A percentile compares a stretch with the other conserved stretches of the same genome.
These are phyloP conservation scores for Marasmius sp. DNA, from an alignment of 1,284 basidiomycete species.

Conservation along the genomic window DNA sequence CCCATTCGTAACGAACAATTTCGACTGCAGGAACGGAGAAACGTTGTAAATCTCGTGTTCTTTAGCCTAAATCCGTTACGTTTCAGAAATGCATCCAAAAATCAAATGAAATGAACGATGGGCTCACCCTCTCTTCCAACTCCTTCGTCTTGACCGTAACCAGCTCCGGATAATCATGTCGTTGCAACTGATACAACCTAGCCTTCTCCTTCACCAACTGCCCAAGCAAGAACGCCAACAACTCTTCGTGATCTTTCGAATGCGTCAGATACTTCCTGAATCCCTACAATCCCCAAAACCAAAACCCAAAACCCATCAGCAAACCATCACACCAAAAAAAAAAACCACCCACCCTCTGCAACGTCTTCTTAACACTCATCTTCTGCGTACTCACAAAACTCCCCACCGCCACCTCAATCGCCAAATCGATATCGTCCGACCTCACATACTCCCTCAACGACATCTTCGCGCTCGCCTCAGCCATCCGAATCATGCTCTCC, in stretches of 20 bases:
- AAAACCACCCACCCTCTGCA: constrained; percentile 76
- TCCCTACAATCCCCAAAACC: constrained; percentile 47
- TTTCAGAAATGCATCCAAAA: background rate
- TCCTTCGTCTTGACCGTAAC: constrained; percentile 77
- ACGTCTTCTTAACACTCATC: constrained; percentile 96
- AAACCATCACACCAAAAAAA: too few species aligned
- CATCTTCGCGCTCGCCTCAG: constrained; percentile 99
- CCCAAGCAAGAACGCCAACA: constrained; percentile 93
- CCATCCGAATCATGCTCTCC: constrained; percentile 99
- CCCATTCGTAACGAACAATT: constrained; percentile 88
- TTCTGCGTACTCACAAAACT: constrained; percentile 98
- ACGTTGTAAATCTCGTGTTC: constrained; percentile 95
- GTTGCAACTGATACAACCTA: constrained; percentile 76
- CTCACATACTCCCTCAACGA: constrained; percentile 95
- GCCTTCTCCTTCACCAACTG: constrained; percentile 95
- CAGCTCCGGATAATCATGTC: constrained; percentile 73
- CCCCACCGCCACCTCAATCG: constrained; percentile 92
- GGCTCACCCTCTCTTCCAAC: constrained; percentile 77
- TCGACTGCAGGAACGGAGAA: constrained; percentile 81
- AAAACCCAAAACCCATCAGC: background rate
- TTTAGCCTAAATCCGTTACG: constrained; percentile 62
- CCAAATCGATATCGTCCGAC: constrained; percentile 94
- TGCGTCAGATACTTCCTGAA: constrained; percentile 98
- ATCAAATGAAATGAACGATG: background rate
- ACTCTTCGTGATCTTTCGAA: constrained; percentile 92